These are phyloP conservation scores for Amanita rubescens DNA, from an alignment of 768 basidiomycete genomes.

Conservation along the genomic window DNA sequence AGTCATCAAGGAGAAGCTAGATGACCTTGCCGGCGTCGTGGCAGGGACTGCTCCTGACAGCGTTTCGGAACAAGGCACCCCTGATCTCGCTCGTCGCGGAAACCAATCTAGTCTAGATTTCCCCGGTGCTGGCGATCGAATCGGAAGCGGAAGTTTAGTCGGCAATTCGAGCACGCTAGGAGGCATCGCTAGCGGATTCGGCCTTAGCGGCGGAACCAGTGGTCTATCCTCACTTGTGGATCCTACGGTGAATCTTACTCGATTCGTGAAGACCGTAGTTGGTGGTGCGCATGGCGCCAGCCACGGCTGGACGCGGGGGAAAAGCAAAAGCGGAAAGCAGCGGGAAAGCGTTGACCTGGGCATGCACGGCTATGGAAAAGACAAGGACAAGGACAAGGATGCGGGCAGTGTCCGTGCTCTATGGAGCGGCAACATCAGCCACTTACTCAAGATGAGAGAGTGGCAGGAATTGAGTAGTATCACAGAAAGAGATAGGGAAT, in stretches of 20 bases:
- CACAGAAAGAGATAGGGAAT: conserved; percentile 10
- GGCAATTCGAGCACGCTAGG: conserved; percentile 5
- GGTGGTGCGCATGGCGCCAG: conserved; percentile 11
- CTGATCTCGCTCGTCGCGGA: conserved; percentile 1
- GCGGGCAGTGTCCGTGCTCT: conserved; percentile 33
- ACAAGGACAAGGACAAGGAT: conserved; percentile 23
- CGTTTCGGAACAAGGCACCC: conserved; percentile 14
- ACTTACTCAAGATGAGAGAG: conserved; percentile 31
- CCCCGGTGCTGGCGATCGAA: conserved; percentile 2
- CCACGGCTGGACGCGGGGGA: not conserved
- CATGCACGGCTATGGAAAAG: conserved; percentile 16
- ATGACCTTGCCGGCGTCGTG: conserved; percentile 34
- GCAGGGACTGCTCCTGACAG: conserved; percentile 24
- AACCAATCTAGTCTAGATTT: conserved; percentile 4
- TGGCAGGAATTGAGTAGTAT: conserved; percentile 19
- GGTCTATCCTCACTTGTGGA: conserved; percentile 35
- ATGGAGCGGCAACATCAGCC: conserved; percentile 36
- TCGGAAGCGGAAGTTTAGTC: conserved; percentile 33
- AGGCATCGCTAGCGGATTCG: conserved; percentile 26
- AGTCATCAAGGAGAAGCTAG: conserved; percentile 53
- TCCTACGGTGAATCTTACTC: conserved; percentile 44
- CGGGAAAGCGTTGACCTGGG: conserved; percentile 8
- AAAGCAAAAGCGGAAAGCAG: not conserved
- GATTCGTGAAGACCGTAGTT: conserved; percentile 40
- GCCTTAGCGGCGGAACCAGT: conserved; percentile 26